A percentile compares a stretch with the other conserved stretches of the same genome.
phyloP scores from a whole-genome alignment of 225 moss, liverwort and hornwort genomes.

The Asterella californica region DNA sequence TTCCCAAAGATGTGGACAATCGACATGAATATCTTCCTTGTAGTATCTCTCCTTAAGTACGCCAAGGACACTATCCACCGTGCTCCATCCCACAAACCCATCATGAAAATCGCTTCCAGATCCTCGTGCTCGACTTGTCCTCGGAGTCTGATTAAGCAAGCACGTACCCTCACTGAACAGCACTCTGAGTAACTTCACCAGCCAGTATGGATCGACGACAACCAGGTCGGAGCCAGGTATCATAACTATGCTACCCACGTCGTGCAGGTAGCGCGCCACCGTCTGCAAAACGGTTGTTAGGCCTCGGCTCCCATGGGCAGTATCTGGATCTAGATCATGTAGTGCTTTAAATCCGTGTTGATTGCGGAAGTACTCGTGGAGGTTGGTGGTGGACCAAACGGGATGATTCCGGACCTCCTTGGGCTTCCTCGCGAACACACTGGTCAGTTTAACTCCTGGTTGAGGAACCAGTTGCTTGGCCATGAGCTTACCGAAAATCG shows the following conservation, averaged over 20 bases:
- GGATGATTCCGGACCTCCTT: neutral
- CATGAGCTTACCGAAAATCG: neutral
- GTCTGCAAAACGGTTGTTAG: neutral
- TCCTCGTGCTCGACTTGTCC: neutral
- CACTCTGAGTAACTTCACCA: neutral
- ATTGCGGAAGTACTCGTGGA: neutral
- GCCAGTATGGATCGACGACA: neutral
- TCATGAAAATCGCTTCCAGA: neutral
- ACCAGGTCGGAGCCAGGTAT: neutral
- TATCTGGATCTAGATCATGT: neutral
- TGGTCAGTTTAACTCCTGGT: neutral
- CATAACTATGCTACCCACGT: neutral
- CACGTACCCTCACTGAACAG: neutral
- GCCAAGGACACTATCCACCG: neutral
- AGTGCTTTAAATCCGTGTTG: neutral
- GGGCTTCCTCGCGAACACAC: neutral
- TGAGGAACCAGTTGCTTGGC: neutral
- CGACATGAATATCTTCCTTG: neutral
- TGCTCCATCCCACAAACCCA: neutral
- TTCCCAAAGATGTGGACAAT: too few relatives aligned
- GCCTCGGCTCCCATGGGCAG: too few relatives aligned
- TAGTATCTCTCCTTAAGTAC: neutral
- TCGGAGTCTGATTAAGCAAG: neutral
- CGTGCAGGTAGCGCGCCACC: neutral
- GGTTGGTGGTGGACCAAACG: neutral